Evolutionary conservation across 108 stramenopile genomes (phyloP).

Genomic region (Asterionellopsis glacialis): DNA sequence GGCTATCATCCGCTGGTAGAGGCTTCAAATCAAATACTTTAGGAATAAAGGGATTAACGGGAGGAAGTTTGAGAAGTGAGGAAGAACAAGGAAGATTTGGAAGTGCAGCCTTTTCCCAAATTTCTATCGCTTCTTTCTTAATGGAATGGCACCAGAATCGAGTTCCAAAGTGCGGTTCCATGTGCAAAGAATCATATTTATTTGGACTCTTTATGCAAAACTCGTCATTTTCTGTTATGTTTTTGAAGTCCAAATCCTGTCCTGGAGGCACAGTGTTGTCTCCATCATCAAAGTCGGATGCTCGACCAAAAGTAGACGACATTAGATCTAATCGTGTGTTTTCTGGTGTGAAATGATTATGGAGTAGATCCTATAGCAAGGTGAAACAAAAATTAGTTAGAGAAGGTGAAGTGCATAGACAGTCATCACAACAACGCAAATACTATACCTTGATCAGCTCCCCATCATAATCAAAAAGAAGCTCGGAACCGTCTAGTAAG

Average conservation of each 20-base stretch:
- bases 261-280: constrained; percentile 2
- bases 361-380: constrained; percentile 26
- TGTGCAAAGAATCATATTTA: constrained; percentile 17
- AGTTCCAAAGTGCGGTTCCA: constrained; percentile 62
- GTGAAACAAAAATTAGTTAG: background rate
- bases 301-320: constrained; percentile 63
- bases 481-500: constrained; percentile 62
- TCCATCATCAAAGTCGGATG: constrained; percentile 44
- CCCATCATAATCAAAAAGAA: constrained; percentile 67
- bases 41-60: constrained; percentile 72
- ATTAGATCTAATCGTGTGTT: constrained; percentile 75
- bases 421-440: no score
- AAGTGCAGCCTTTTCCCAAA: constrained; percentile 31
- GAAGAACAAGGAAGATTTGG: constrained; percentile 48
- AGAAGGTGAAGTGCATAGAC: background rate
- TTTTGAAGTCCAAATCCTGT: constrained; percentile 1
- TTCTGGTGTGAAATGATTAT: constrained; percentile 53
- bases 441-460: constrained; percentile 21
- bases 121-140: constrained; percentile 24
- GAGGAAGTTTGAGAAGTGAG: constrained; percentile 52
- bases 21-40: constrained; percentile 62
- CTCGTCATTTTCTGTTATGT: constrained; percentile 9
- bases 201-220: constrained; percentile 9
- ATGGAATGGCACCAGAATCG: constrained; percentile 46
- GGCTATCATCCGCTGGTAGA: constrained; percentile 59